Evolutionary conservation across 176 grass and related monocot genomes (phyloP).

Genomic region (Oropetium thomaeum): DNA sequence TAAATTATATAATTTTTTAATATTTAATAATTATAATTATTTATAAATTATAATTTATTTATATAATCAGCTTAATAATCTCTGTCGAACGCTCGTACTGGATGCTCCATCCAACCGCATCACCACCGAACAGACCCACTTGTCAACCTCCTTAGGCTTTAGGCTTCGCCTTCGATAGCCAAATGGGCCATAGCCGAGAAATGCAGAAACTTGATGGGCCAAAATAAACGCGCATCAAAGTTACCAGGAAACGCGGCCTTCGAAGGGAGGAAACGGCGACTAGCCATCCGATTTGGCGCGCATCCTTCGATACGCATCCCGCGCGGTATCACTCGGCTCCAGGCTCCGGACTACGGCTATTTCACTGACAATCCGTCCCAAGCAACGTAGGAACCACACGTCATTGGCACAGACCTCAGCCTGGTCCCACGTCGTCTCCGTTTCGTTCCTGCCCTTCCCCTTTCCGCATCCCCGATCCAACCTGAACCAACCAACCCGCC

Average conservation of each 20-base stretch:
- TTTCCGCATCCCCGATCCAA: constrained; percentile 30
- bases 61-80: no score
- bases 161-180: no score
- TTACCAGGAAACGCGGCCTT: neutral
- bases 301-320: constrained; percentile 18
- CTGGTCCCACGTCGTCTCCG: constrained; percentile 10
- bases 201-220: neutral
- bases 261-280: neutral
- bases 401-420: neutral
- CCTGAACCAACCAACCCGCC: constrained; percentile 38
- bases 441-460: constrained; percentile 11
- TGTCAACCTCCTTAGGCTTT: no score
- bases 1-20: no score
- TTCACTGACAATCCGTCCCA: constrained; percentile 12
- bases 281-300: constrained; percentile 36
- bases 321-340: neutral
- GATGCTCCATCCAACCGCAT: no score
- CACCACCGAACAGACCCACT: no score
- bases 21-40: no score
- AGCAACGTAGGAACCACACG: neutral
- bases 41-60: no score
- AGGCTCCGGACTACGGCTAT: neutral
- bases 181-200: neutral
- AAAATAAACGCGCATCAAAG: neutral
- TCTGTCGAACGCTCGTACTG: no score